phyloP scores from a whole-genome alignment of 345 rosid species.

The Eucalyptus erythrocorys region DNA sequence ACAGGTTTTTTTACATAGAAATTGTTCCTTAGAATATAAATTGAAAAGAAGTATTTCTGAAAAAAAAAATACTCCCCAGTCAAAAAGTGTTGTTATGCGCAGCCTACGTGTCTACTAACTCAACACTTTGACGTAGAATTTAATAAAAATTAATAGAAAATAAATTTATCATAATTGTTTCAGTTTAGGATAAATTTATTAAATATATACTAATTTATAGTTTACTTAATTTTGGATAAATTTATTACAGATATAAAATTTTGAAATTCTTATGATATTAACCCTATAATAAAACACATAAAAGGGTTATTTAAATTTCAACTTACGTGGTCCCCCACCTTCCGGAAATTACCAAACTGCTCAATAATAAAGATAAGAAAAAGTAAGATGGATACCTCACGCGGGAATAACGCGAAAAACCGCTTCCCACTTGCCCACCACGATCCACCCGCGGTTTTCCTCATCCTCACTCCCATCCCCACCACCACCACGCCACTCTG shows the following conservation, averaged over 20 bases:
- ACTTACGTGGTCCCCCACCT: neutral
- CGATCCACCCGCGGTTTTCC: neutral
- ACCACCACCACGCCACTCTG: neutral
- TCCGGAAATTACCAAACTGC: neutral
- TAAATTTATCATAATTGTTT: too few relatives aligned
- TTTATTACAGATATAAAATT: rapidly evolving
- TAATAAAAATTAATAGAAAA: rapidly evolving
- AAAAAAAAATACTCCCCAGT: too few relatives aligned
- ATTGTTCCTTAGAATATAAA: too few relatives aligned
- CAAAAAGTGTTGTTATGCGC: too few relatives aligned
- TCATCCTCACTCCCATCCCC: neutral
- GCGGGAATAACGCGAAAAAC: neutral
- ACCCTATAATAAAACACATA: neutral
- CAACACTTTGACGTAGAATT: rapidly evolving
- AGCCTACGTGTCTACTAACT: too few relatives aligned
- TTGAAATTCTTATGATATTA: rapidly evolving
- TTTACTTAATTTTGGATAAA: rapidly evolving
- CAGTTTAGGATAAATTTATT: rapidly evolving
- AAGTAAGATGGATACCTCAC: neutral
- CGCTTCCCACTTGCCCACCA: neutral
- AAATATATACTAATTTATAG: rapidly evolving
- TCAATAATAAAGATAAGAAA: neutral
- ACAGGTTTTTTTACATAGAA: too few relatives aligned
- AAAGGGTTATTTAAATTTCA: neutral
- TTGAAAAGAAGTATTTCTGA: too few relatives aligned